Conservation (phyloP, 1,284 basidiomycete species). For the Omphalotus olearius region DNA sequence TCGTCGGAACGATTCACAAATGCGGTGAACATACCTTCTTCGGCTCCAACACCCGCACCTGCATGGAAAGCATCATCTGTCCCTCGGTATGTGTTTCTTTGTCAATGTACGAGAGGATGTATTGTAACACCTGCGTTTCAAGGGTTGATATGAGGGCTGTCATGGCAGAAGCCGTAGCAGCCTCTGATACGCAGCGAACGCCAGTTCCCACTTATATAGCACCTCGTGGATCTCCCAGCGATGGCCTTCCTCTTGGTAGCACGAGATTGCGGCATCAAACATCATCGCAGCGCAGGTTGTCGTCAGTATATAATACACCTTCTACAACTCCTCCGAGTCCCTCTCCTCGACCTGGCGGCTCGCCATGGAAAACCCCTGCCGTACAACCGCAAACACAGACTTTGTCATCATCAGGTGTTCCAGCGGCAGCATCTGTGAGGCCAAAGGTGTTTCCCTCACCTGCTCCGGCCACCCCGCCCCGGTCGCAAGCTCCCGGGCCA, state of each 20-base stretch:
- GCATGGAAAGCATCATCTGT: slow-evolving; percentile 37
- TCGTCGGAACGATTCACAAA: neutral
- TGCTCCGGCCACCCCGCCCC: slow-evolving; percentile 8
- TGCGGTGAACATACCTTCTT: slow-evolving; percentile 3
- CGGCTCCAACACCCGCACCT: slow-evolving; percentile 4
- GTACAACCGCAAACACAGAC: neutral
- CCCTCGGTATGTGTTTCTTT: slow-evolving; percentile 34
- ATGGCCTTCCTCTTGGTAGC: neutral
- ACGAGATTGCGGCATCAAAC: slow-evolving; percentile 2
- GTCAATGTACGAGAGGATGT: neutral
- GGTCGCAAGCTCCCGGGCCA: slow-evolving; percentile 6
- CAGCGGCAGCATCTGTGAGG: neutral
- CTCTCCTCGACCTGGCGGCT: neutral
- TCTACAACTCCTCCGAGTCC: slow-evolving; percentile 4
- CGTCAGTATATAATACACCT: neutral
- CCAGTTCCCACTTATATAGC: slow-evolving; percentile 1
- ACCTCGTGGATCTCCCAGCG: slow-evolving; percentile 13
- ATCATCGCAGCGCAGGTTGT: neutral
- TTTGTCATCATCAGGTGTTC: neutral
- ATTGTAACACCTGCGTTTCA: slow-evolving; percentile 8
- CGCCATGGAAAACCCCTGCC: slow-evolving; percentile 3
- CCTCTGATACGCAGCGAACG: slow-evolving; percentile 16
- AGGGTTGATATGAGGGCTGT: slow-evolving; percentile 83
- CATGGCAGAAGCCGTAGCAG: slow-evolving; percentile 72
- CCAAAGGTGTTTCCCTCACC: neutral